A percentile compares a stretch with the other conserved stretches of the same genome.
These are phyloP conservation scores for Colletotrichum eleusines DNA, from an alignment of 2,329 filamentous ascomycete genomes.

Conservation along the genomic window DNA sequence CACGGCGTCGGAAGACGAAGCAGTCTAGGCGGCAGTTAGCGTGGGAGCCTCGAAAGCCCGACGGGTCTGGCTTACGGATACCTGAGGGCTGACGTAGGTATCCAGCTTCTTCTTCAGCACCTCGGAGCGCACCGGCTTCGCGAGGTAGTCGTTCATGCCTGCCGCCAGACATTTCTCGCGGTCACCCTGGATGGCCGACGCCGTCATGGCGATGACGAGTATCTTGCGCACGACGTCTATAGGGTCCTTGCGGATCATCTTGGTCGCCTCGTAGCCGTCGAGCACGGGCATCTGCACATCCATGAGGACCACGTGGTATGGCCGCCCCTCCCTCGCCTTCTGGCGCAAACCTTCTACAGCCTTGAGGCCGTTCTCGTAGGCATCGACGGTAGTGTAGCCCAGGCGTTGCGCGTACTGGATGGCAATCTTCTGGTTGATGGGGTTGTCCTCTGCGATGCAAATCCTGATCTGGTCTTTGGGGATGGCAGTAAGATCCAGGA, in stretches of 20 bases:
- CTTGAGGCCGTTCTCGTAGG: conserved; percentile 89
- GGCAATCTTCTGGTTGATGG: conserved; percentile 94
- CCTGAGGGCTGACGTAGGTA: conserved; percentile 61
- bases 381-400: conserved; percentile 84
- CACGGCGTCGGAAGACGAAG: conserved; percentile 14
- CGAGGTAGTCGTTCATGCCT: conserved; percentile 97
- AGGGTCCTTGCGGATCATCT: conserved; percentile 81
- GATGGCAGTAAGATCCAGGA: conserved; percentile 77
- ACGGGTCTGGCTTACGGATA: conserved; percentile 26
- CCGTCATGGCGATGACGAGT: conserved; percentile 98
- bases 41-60: background rate
- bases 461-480: conserved; percentile 84
- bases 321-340: conserved; percentile 76
- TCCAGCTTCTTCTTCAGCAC: conserved; percentile 86
- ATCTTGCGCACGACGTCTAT: conserved; percentile 83
- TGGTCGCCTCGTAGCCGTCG: conserved; percentile 92
- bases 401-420: conserved; percentile 90
- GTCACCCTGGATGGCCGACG: conserved; percentile 93
- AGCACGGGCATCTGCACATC: conserved; percentile 96
- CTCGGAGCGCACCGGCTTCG: conserved; percentile 92
- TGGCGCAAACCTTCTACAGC: conserved; percentile 87
- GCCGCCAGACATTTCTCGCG: conserved; percentile 95
- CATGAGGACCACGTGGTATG: conserved; percentile 94
- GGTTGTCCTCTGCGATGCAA: conserved; percentile 95
- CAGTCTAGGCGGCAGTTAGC: conserved; percentile 20